A percentile compares a stretch with the other conserved stretches of the same genome.
These are phyloP conservation scores for Penicillium samsonianum DNA, from an alignment of 495 filamentous ascomycete species.

Conservation along the genomic window DNA sequence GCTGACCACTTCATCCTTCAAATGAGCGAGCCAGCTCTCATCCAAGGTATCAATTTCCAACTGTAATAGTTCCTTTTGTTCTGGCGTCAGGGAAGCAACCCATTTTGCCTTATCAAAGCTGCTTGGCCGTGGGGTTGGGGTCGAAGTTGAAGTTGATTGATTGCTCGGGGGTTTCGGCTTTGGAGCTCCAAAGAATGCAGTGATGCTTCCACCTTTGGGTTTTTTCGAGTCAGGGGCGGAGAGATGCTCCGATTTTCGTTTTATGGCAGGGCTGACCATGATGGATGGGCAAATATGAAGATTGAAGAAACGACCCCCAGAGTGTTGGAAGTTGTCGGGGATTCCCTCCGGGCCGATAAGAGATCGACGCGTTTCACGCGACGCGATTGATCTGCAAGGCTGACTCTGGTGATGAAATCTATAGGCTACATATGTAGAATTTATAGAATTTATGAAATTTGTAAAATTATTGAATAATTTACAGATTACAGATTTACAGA, in stretches of 20 bases:
- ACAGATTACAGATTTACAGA: too few relatives aligned
- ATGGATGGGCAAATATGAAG: constrained; percentile 13
- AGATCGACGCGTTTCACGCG: constrained; percentile 22
- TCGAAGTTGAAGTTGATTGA: constrained; percentile 15
- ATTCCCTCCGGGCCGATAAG: background rate
- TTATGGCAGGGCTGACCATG: constrained; percentile 37
- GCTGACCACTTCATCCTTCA: constrained; percentile 79
- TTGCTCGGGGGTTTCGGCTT: constrained; percentile 44
- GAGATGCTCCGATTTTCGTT: constrained; percentile 41
- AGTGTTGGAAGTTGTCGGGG: constrained; percentile 1
- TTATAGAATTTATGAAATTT: background rate
- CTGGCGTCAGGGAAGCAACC: constrained; percentile 72
- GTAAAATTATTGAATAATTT: background rate
- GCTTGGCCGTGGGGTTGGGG: constrained; percentile 28
- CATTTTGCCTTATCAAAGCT: constrained; percentile 89
- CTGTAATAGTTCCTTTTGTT: constrained; percentile 78
- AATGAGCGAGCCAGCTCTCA: constrained; percentile 82
- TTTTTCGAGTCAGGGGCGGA: constrained; percentile 53
- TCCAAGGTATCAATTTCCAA: constrained; percentile 91
- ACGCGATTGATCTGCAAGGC: constrained; percentile 15
- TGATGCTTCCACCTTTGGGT: constrained; percentile 66
- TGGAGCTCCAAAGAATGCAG: constrained; percentile 63
- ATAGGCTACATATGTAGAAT: background rate
- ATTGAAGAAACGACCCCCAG: background rate
- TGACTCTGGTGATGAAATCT: background rate